Evolutionary conservation across 805 yeast species (phyloP), one percentile per base, ranked within the genome.

Genomic region (Yarrowia phangngaensis): DNA sequence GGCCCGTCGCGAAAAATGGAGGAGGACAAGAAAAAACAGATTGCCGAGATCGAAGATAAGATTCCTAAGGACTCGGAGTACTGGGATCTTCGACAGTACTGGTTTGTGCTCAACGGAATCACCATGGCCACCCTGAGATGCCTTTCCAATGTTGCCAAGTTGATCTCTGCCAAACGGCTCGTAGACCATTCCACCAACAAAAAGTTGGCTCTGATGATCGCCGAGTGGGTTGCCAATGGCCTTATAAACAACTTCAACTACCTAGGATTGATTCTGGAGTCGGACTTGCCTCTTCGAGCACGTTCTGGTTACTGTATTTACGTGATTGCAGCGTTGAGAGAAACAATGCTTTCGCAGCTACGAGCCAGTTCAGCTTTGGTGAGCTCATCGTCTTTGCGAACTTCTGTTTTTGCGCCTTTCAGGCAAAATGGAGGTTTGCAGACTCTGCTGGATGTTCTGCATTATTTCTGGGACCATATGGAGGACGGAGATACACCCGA

Each of bases 401-500:
- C 48, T 4, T 30, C 48, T 1, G 60, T 60, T 3, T 59, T 60
- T 35, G 56, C 60, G 13, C 55, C 57, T 49, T 63, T 62, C 53
- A 57, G 60, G 35, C 60, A 61, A 34, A 47, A 34, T 13, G 59
- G 62, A 13, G 67, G 67, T 3, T 33, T 63, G 17, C 52, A 56
- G 29, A 34, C 45, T 13, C 28, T 63, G 23, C 34, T 56, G 24
- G 52, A 52, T 9, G 51, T 62, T n/a, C 49, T 62, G 20, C 35
- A 40, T 5, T 20, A 14, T 15, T 33, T 59, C n/a, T 59, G 61
- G 60, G 24, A 40, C 12, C 28, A 41, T 7, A 41, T 41, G 48
- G 48, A 41, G 35, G 48, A 41, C 20, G 35, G 35, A 20, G 34
- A 41, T 12, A 41, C 48, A 2, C 35, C 34, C 8, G 48, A 41